These are phyloP conservation scores for Heliophila coronopifolia DNA, from an alignment of 441 rosid species.

Conservation along the genomic window DNA sequence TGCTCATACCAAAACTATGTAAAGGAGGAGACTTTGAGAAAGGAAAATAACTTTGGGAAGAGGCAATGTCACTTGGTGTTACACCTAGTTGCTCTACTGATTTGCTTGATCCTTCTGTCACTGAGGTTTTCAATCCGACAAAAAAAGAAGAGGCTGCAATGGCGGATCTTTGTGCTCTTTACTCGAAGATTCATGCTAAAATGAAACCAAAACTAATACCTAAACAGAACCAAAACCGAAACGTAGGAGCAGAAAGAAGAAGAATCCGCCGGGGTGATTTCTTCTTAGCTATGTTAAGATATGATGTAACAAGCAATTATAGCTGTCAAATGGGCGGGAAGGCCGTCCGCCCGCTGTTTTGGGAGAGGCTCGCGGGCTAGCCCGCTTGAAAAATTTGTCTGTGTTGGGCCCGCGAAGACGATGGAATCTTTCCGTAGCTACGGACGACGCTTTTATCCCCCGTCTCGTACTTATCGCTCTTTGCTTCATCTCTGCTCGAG, in stretches of 20 bases:
- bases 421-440: slow-evolving; percentile 20
- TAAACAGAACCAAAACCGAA: slow-evolving; percentile 15
- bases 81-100: slow-evolving; percentile 38
- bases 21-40: slow-evolving; percentile 61
- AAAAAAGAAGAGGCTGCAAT: slow-evolving; percentile 39
- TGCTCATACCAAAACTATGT: slow-evolving; percentile 70
- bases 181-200: slow-evolving; percentile 24
- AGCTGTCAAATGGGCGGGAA: no score
- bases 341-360: no score
- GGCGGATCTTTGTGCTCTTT: slow-evolving; percentile 23
- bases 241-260: slow-evolving; percentile 19
- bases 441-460: slow-evolving; percentile 33
- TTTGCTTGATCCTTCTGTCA: slow-evolving; percentile 49
- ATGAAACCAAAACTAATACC: slow-evolving; percentile 14
- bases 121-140: slow-evolving; percentile 49
- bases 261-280: background rate
- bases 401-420: no score
- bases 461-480: slow-evolving; percentile 43
- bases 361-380: no score
- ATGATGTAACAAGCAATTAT: slow-evolving; percentile 6
- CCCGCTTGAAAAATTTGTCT: no score
- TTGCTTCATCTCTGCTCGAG: slow-evolving; percentile 45
- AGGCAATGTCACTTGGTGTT: slow-evolving; percentile 45
- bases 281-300: background rate
- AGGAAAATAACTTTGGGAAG: slow-evolving; percentile 70